Percentiles rank a stretch among this genome's conserved stretches.
Conservation (phyloP, 768 basidiomycete species). For the Boletellus ananas region DNA sequence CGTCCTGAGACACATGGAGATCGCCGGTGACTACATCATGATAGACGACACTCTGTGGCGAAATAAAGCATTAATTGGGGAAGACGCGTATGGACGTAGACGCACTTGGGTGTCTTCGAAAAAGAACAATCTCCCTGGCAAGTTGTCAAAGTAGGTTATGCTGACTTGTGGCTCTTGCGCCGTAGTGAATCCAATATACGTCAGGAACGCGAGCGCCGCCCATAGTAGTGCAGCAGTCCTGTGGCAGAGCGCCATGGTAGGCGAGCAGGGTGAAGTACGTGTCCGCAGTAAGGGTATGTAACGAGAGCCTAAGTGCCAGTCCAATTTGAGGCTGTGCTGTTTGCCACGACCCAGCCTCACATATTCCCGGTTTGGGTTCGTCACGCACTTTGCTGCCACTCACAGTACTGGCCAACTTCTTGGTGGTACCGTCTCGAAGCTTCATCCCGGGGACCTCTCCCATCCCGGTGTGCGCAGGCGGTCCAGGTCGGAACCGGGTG, state of each 20-base stretch:
- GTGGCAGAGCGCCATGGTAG: slow-evolving; percentile 28
- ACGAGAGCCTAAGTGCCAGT: background rate
- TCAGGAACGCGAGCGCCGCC: slow-evolving; percentile 23
- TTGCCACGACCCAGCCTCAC: slow-evolving; percentile 12
- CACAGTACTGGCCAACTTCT: no score
- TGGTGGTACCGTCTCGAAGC: no score
- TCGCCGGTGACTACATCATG: slow-evolving; percentile 69
- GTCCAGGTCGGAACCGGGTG: no score
- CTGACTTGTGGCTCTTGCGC: slow-evolving; percentile 48
- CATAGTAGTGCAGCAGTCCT: slow-evolving; percentile 26
- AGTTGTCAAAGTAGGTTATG: slow-evolving; percentile 58
- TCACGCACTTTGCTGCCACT: no score
- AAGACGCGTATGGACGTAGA: slow-evolving; percentile 8
- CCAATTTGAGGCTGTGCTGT: background rate
- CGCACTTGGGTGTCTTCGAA: slow-evolving; percentile 89
- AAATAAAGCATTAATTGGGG: background rate
- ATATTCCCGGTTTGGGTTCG: no score
- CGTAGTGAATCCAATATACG: slow-evolving; percentile 17
- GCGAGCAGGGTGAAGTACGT: slow-evolving; percentile 13
- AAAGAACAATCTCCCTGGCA: slow-evolving; percentile 79
- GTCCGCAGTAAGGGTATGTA: slow-evolving; percentile 7
- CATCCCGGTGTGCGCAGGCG: no score
- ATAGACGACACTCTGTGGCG: slow-evolving; percentile 62
- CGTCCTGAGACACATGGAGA: slow-evolving; percentile 78
- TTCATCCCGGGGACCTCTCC: no score